A percentile compares a stretch with the other conserved stretches of the same genome.
These are phyloP conservation scores for Suhomyces guaymorum DNA, from an alignment of 1,139 yeast genomes.

Conservation along the genomic window DNA sequence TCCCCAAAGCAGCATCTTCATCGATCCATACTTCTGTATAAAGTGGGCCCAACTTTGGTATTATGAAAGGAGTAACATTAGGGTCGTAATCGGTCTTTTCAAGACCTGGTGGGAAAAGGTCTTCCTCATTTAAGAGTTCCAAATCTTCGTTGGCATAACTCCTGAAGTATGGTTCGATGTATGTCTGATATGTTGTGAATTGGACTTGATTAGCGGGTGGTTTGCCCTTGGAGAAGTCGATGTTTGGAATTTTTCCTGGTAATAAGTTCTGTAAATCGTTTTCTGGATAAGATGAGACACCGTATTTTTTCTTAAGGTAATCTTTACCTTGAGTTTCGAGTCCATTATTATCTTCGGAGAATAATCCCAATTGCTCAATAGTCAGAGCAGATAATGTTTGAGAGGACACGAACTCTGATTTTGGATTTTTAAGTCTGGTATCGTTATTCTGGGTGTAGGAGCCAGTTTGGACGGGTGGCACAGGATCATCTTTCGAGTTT, in stretches of 20 bases:
- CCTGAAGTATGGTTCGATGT: conserved; percentile 82
- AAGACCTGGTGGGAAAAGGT: conserved; percentile 55
- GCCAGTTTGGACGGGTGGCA: conserved; percentile 50
- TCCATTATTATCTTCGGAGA: conserved; percentile 58
- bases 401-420: conserved; percentile 72
- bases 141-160: conserved; percentile 78
- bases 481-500: conserved; percentile 32
- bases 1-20: conserved; percentile 59
- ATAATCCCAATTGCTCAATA: conserved; percentile 61
- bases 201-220: conserved; percentile 89
- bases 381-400: conserved; percentile 75
- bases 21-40: conserved; percentile 86
- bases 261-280: conserved; percentile 70
- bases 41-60: conserved; percentile 82
- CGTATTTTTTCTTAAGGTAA: conserved; percentile 72
- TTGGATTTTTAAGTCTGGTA: conserved; percentile 69
- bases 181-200: conserved; percentile 81
- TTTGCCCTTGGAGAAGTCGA: conserved; percentile 81
- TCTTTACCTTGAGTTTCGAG: conserved; percentile 66
- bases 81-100: conserved; percentile 59
- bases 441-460: conserved; percentile 53
- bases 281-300: conserved; percentile 87
- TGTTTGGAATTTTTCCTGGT: conserved; percentile 87
- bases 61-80: conserved; percentile 62
- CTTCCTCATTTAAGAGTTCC: conserved; percentile 64